These are phyloP conservation scores for Gillenia trifoliata DNA, from an alignment of 306 rosid species.

Conservation along the genomic window DNA sequence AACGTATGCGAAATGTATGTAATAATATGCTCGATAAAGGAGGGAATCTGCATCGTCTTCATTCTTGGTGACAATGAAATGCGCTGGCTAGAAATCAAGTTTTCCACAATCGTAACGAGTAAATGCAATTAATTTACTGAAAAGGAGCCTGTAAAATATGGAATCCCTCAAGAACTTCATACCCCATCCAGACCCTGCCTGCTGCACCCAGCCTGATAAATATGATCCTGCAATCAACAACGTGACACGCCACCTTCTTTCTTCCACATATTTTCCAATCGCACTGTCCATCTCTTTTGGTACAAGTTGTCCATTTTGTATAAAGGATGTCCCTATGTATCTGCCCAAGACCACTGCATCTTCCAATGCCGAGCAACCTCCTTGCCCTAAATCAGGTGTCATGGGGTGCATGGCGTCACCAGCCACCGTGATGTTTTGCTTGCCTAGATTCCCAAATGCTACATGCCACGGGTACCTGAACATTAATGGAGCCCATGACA, in stretches of 20 bases:
- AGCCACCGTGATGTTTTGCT: slow-evolving; percentile 14
- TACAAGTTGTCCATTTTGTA: background rate
- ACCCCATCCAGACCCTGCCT: slow-evolving; percentile 7
- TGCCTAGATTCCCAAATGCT: slow-evolving; percentile 4
- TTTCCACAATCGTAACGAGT: slow-evolving; percentile 17
- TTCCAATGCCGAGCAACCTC: slow-evolving; percentile 11
- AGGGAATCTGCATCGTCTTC: too few species aligned
- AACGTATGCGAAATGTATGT: too few species aligned
- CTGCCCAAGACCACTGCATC: slow-evolving; percentile 19
- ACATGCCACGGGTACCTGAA: slow-evolving; percentile 17
- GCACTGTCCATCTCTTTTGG: background rate
- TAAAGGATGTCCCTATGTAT: background rate
- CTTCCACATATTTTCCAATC: slow-evolving; percentile 4
- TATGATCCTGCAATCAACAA: slow-evolving; percentile 3
- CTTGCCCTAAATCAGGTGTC: slow-evolving; percentile 20
- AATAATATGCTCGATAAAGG: too few species aligned
- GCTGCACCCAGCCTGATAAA: slow-evolving; percentile 23
- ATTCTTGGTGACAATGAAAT: too few species aligned
- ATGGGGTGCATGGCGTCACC: slow-evolving; percentile 25
- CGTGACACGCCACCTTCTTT: slow-evolving; percentile 23
- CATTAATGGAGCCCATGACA: slow-evolving; percentile 11
- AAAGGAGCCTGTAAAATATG: slow-evolving; percentile 12
- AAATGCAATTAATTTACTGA: background rate
- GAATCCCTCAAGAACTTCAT: slow-evolving; percentile 13
- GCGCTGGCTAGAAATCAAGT: too few species aligned